Evolutionary conservation across 495 filamentous ascomycete species (phyloP).

Genomic region (Cryomyces minteri): DNA sequence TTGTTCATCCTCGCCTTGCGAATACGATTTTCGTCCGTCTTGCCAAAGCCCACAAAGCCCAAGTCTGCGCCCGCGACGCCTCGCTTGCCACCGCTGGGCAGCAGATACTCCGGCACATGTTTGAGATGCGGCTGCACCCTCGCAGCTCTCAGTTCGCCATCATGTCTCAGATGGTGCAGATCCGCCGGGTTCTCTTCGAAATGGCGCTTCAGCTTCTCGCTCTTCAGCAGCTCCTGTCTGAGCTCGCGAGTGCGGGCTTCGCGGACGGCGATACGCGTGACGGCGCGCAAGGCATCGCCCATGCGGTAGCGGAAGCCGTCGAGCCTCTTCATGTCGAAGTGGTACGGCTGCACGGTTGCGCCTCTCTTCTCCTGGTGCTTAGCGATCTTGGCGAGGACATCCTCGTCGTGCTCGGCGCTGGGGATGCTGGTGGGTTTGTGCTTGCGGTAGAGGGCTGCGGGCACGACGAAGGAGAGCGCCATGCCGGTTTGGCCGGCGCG

Average conservation of each 20-base stretch:
- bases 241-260: slow-evolving; percentile 82
- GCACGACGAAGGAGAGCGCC: slow-evolving; percentile 86
- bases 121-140: slow-evolving; percentile 76
- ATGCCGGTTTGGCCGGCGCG: slow-evolving; percentile 80
- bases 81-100: slow-evolving; percentile 61
- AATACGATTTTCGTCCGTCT: slow-evolving; percentile 49
- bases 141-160: slow-evolving; percentile 65
- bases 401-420: slow-evolving; percentile 63
- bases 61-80: slow-evolving; percentile 40
- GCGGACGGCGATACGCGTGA: slow-evolving; percentile 67
- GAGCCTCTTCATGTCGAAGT: slow-evolving; percentile 86
- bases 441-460: slow-evolving; percentile 60
- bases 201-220: slow-evolving; percentile 81
- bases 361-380: slow-evolving; percentile 51
- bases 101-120: slow-evolving; percentile 87
- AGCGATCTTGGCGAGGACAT: slow-evolving; percentile 34
- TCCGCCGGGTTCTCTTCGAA: slow-evolving; percentile 95
- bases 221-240: slow-evolving; percentile 72
- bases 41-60: slow-evolving; percentile 61
- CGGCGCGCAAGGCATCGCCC: slow-evolving; percentile 66
- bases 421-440: slow-evolving; percentile 69
- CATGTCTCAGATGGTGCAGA: slow-evolving; percentile 71
- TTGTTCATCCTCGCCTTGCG: slow-evolving; percentile 50
- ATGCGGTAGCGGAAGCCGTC: slow-evolving; percentile 90
- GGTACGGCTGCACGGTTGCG: slow-evolving; percentile 67